Percentiles rank a stretch among this genome's conserved stretches.
These are phyloP conservation scores for Aphanocladium album DNA, from an alignment of 2,329 filamentous ascomycete species.

Conservation along the genomic window DNA sequence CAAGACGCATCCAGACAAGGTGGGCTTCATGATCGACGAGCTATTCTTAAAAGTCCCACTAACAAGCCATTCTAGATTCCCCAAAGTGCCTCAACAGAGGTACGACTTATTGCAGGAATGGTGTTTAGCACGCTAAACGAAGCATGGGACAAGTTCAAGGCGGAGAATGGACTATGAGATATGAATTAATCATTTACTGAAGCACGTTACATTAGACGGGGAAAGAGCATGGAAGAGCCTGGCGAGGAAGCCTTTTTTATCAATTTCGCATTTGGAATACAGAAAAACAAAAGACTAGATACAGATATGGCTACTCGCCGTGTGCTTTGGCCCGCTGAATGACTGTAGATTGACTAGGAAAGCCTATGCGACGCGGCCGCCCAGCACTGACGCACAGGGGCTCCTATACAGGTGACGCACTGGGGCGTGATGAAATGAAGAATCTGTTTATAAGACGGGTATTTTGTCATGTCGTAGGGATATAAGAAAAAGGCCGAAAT, in stretches of 20 bases:
- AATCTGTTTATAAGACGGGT: neutral
- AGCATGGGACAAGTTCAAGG: slow-evolving; percentile 69
- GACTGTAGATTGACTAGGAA: neutral
- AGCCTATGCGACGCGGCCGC: no score
- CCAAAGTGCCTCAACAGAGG: slow-evolving; percentile 60
- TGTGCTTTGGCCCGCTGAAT: neutral
- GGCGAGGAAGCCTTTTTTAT: neutral
- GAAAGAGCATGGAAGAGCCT: neutral
- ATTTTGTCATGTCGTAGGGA: neutral
- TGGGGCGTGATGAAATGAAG: neutral
- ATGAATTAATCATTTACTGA: slow-evolving; percentile 9
- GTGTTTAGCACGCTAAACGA: slow-evolving; percentile 67
- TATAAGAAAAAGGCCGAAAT: neutral
- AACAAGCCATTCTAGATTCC: slow-evolving; percentile 44
- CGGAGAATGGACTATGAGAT: slow-evolving; percentile 57
- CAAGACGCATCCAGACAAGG: slow-evolving; percentile 98
- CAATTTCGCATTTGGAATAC: neutral
- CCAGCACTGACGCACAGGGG: no score
- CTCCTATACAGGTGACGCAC: no score
- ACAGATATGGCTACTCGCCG: neutral
- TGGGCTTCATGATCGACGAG: slow-evolving; percentile 51
- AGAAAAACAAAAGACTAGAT: neutral
- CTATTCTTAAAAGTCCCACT: no score
- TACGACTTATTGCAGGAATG: slow-evolving; percentile 58
- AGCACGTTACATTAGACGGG: slow-evolving; percentile 7